Base-by-base conservation (phyloP, 208 protist genomes). In the Naegleria gruberi region DNA sequence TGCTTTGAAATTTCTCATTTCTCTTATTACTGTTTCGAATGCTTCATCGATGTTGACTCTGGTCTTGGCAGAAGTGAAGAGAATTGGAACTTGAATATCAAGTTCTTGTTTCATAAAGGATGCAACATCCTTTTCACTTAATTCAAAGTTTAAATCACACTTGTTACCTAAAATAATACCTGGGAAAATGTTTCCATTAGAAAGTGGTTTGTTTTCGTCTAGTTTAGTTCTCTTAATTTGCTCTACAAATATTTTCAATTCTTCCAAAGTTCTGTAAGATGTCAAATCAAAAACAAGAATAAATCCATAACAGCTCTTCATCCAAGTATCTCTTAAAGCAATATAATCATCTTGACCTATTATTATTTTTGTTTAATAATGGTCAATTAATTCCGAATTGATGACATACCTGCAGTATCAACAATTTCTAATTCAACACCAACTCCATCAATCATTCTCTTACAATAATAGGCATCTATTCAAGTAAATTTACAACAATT, bases 371-470 rank as follows among this genome's bases (percentile, higher is more conserved):
- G 15, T 55, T 5, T 19, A 55, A 55, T 5, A 15, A 55, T 55
- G 46, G 15, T 19, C 15, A 19, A 19, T 30, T 30, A 65, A 65
- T 30, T 65, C 12, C 15, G 30, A 65, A 65, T 65, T 23, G 4
- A 65, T 30, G 15, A 30, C 51, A 30, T 65, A 41, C 95, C 95
- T 1, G 95, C 95, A 40, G 95, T 97, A 93, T 97, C 95, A 17
- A 97, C 30, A 87, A 97, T 95, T 74, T 97, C 94, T 17, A 98
- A 89, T 26, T 93, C 83, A n/a, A 85, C 90, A 15, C 46, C 65
- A 19, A 93, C 84, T 37, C 92, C 92, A 93, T 97, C 94, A 40
- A 98, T 92, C 37, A 73, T 88, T 5, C 95, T 91, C 51, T 65
- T 65, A 65, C 15, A 10, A 65, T 65, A 65, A 65, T 65, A 65